A percentile compares a stretch with the other conserved stretches of the same genome.
Conservation (phyloP, 805 yeast species). For the Kodamaea sagamina region DNA sequence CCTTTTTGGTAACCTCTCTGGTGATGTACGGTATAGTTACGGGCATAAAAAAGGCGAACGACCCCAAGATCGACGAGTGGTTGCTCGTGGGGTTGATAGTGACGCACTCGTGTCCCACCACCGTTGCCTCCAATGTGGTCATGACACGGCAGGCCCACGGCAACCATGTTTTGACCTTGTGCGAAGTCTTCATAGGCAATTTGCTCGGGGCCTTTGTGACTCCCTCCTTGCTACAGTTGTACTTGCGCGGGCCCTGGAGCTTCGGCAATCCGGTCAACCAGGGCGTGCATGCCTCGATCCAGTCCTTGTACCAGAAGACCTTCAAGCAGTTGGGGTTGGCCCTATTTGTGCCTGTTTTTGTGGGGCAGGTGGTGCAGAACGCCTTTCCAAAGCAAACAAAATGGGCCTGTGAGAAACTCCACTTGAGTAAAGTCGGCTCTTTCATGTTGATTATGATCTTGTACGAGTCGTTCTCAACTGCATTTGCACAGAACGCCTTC, state of each 20-base stretch:
- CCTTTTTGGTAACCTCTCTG: slow-evolving; percentile 70
- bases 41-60: slow-evolving; percentile 60
- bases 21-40: slow-evolving; percentile 72
- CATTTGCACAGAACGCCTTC: slow-evolving; percentile 81
- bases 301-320: slow-evolving; percentile 65
- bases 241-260: slow-evolving; percentile 55
- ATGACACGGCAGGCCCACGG: slow-evolving; percentile 90
- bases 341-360: slow-evolving; percentile 80
- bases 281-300: slow-evolving; percentile 48
- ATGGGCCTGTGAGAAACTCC: slow-evolving; percentile 58
- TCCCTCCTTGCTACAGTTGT: slow-evolving; percentile 82
- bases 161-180: slow-evolving; percentile 73
- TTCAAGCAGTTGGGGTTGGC: slow-evolving; percentile 87
- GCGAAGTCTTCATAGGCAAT: slow-evolving; percentile 87
- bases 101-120: slow-evolving; percentile 87
- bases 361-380: slow-evolving; percentile 84
- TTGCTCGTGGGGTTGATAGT: slow-evolving; percentile 78
- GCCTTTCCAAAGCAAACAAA: slow-evolving; percentile 64
- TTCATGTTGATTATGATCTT: slow-evolving; percentile 76
- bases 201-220: slow-evolving; percentile 83
- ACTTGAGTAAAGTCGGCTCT: slow-evolving; percentile 71
- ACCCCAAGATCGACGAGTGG: slow-evolving; percentile 67
- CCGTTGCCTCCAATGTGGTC: slow-evolving; percentile 88
- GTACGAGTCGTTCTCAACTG: slow-evolving; percentile 82
- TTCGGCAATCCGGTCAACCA: slow-evolving; percentile 73